Evolutionary conservation across 495 filamentous ascomycete genomes (phyloP).

Genomic region (Neurospora tetraspora): DNA sequence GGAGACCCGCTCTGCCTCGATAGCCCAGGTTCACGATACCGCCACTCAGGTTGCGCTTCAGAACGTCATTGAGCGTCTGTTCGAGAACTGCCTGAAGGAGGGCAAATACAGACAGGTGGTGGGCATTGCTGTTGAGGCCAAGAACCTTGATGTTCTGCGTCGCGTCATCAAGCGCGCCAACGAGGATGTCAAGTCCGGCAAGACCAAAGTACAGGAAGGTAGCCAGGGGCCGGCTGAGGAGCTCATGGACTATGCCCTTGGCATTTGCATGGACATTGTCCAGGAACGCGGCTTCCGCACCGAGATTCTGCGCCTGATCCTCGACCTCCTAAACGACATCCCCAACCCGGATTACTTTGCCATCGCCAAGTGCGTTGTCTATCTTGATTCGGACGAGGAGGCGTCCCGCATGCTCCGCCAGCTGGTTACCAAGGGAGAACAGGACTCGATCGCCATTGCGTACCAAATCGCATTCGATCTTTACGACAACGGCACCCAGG

Average conservation of each 20-base stretch:
- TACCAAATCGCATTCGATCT: conserved; percentile 98
- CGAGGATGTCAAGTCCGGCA: conserved; percentile 65
- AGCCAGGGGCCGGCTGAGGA: conserved; percentile 66
- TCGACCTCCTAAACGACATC: conserved; percentile 80
- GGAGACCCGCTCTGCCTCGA: conserved; percentile 37
- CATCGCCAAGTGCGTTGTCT: conserved; percentile 96
- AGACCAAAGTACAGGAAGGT: conserved; percentile 36
- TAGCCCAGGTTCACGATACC: conserved; percentile 33
- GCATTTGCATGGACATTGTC: conserved; percentile 96
- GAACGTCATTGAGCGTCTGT: conserved; percentile 72
- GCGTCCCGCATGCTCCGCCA: conserved; percentile 79
- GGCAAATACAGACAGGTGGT: conserved; percentile 95
- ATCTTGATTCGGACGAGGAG: conserved; percentile 84
- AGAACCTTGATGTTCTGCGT: conserved; percentile 82
- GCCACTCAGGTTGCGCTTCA: conserved; percentile 62
- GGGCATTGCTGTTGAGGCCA: conserved; percentile 93
- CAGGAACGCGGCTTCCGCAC: conserved; percentile 79
- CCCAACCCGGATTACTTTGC: conserved; percentile 92
- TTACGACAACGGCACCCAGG: conserved; percentile 95
- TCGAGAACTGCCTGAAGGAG: conserved; percentile 79
- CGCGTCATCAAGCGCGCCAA: conserved; percentile 73
- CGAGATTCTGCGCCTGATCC: conserved; percentile 75
- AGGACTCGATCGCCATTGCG: conserved; percentile 68
- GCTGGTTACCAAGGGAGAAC: conserved; percentile 68
- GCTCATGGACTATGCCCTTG: conserved; percentile 89